Evolutionary conservation across 352 stramenopile species (phyloP).

Genomic region (Phytophthora podocarpi): DNA sequence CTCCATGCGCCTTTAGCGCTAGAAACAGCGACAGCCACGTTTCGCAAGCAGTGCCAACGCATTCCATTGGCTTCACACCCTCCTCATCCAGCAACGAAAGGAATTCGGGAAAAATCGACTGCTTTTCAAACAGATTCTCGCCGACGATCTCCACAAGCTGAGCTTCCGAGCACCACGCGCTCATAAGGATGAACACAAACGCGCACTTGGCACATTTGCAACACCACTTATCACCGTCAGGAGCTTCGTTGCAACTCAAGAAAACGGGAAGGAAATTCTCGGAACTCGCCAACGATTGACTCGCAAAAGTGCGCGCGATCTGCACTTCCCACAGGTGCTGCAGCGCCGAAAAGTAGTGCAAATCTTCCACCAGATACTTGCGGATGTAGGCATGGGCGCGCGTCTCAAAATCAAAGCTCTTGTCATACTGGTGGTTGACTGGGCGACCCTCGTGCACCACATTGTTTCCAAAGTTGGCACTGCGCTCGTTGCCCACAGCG

Average conservation of each 20-base stretch:
- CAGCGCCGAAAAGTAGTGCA: conserved; percentile 52
- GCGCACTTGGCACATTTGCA: conserved; percentile 48
- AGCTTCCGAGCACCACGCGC: conserved; percentile 35
- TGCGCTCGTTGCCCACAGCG: conserved; percentile 47
- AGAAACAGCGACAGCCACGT: conserved; percentile 41
- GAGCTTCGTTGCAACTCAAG: conserved; percentile 49
- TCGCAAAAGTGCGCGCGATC: conserved; percentile 43
- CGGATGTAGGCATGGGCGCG: conserved; percentile 41
- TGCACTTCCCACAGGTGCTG: conserved; percentile 54
- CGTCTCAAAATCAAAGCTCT: conserved; percentile 48
- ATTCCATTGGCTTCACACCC: conserved; percentile 52
- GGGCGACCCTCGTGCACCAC: conserved; percentile 32
- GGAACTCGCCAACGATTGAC: conserved; percentile 24
- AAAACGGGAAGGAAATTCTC: conserved; percentile 44
- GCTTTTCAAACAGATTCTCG: conserved; percentile 42
- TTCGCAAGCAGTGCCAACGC: conserved; percentile 41
- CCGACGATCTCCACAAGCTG: conserved; percentile 37
- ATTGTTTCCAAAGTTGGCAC: conserved; percentile 49
- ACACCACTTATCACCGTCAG: conserved; percentile 45
- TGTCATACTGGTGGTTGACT: conserved; percentile 59
- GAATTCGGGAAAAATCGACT: conserved; percentile 35
- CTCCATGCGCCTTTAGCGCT: conserved; percentile 24
- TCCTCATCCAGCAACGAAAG: conserved; percentile 34
- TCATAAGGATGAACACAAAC: conserved; percentile 49
- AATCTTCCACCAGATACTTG: conserved; percentile 38